Percentiles rank a stretch among this genome's conserved stretches.
Evolutionary conservation across 306 rosid species (phyloP).

Genomic region (Arachis hypogaea): DNA sequence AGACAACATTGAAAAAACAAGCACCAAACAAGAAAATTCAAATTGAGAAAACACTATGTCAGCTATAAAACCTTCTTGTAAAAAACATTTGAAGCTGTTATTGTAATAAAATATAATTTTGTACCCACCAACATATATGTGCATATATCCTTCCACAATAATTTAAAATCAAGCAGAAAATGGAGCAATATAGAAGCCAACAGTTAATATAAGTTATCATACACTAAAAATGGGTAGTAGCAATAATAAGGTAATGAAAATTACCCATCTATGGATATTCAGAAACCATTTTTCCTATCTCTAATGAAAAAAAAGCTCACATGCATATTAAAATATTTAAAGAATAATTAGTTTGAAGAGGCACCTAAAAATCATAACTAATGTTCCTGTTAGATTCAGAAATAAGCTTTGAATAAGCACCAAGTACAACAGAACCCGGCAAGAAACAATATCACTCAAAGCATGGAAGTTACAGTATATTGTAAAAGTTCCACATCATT

Average conservation of each 20-base stretch:
- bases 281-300: slow-evolving; percentile 79
- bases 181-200: slow-evolving; percentile 12
- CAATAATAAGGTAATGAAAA: slow-evolving; percentile 21
- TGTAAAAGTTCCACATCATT: slow-evolving; percentile 1
- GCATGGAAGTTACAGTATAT: slow-evolving; percentile 12
- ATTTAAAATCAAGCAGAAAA: background rate
- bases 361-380: slow-evolving; percentile 20
- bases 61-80: no score
- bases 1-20: background rate
- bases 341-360: slow-evolving; percentile 19
- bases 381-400: slow-evolving; percentile 18
- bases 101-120: no score
- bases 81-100: no score
- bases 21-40: no score
- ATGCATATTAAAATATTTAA: slow-evolving; percentile 56
- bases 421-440: background rate
- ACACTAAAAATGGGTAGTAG: slow-evolving; percentile 1
- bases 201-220: background rate
- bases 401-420: slow-evolving; percentile 23
- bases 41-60: no score
- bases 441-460: slow-evolving; percentile 7
- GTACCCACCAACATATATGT: no score
- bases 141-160: background rate
- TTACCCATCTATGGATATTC: slow-evolving; percentile 97
- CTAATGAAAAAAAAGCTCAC: slow-evolving; percentile 82